Evolutionary conservation across 495 filamentous ascomycete genomes (phyloP).

Genomic region (Terfezia boudieri): DNA sequence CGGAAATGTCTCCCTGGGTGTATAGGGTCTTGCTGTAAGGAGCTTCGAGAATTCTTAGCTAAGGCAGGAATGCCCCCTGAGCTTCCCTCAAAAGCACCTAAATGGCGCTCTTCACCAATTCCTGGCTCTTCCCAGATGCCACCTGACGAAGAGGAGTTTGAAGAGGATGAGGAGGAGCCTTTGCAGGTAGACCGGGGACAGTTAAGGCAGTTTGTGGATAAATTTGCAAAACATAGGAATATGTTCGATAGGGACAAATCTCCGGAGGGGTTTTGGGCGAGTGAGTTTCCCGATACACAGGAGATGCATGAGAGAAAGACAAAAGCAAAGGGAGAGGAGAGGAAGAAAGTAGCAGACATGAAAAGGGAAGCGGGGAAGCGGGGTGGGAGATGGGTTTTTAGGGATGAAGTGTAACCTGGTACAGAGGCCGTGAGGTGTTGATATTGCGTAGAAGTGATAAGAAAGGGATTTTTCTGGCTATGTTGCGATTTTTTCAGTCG

Average conservation of each 20-base stretch:
- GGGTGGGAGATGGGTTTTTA: constrained; percentile 12
- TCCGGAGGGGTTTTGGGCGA: constrained; percentile 76
- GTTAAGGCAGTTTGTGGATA: constrained; percentile 41
- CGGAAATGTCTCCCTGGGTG: constrained; percentile 66
- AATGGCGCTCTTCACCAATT: constrained; percentile 13
- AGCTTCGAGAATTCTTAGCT: constrained; percentile 11
- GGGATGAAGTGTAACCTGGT: background rate
- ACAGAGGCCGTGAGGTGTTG: no score
- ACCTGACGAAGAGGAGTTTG: constrained; percentile 10
- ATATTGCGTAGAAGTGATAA: no score
- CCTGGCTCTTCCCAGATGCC: background rate
- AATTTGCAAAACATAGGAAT: constrained; percentile 53
- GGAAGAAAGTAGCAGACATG: constrained; percentile 44
- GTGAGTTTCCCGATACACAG: constrained; percentile 71
- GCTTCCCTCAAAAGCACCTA: constrained; percentile 7
- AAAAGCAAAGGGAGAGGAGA: constrained; percentile 35
- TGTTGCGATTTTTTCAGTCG: no score
- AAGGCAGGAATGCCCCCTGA: constrained; percentile 9
- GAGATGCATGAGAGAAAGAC: constrained; percentile 40
- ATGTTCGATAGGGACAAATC: constrained; percentile 42
- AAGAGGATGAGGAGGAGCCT: constrained; percentile 27
- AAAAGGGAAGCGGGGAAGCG: constrained; percentile 41
- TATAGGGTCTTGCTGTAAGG: constrained; percentile 28
- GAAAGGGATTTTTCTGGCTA: no score
- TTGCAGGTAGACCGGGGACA: constrained; percentile 41